Percentiles rank a stretch among this genome's conserved stretches.
These are phyloP conservation scores for Phytophthora quininea DNA, from an alignment of 352 stramenopile species.

Conservation along the genomic window DNA sequence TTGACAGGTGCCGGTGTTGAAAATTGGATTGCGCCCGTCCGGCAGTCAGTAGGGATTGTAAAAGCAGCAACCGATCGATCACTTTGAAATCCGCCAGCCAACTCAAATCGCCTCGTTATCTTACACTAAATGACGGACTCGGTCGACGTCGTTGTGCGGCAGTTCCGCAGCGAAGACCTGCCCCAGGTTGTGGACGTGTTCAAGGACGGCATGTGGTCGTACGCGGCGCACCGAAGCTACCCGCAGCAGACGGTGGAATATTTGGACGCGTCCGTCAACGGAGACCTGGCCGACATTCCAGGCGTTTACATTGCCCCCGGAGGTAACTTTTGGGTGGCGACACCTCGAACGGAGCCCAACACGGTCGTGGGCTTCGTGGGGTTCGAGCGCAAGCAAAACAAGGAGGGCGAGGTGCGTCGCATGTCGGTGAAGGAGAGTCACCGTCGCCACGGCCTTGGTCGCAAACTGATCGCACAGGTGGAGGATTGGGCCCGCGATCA, in stretches of 20 bases:
- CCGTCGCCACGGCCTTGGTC: constrained; percentile 42
- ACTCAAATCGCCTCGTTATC: not conserved
- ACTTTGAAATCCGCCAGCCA: not conserved
- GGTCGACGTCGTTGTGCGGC: constrained; percentile 23
- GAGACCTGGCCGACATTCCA: constrained; percentile 44
- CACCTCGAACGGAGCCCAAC: constrained; percentile 12
- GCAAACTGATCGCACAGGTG: constrained; percentile 38
- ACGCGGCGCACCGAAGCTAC: constrained; percentile 19
- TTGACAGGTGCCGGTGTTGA: not conserved
- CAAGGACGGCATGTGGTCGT: constrained; percentile 33
- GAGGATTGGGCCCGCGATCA: constrained; percentile 43
- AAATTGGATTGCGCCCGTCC: not conserved
- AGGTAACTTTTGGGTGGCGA: constrained; percentile 61
- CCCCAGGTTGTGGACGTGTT: constrained; percentile 37
- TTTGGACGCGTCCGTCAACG: constrained; percentile 27
- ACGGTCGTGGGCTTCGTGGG: constrained; percentile 38
- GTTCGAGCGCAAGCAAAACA: constrained; percentile 29
- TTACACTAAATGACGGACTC: not conserved
- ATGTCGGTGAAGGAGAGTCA: constrained; percentile 51
- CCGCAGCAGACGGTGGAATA: constrained; percentile 23
- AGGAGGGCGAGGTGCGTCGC: constrained; percentile 39
- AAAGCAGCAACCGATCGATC: not conserved
- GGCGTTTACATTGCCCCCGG: constrained; percentile 41
- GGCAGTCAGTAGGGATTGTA: constrained; percentile 15
- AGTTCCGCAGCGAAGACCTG: constrained; percentile 32